phyloP scores from a whole-genome alignment of 768 basidiomycete species.

The Kwoniella sp. region DNA sequence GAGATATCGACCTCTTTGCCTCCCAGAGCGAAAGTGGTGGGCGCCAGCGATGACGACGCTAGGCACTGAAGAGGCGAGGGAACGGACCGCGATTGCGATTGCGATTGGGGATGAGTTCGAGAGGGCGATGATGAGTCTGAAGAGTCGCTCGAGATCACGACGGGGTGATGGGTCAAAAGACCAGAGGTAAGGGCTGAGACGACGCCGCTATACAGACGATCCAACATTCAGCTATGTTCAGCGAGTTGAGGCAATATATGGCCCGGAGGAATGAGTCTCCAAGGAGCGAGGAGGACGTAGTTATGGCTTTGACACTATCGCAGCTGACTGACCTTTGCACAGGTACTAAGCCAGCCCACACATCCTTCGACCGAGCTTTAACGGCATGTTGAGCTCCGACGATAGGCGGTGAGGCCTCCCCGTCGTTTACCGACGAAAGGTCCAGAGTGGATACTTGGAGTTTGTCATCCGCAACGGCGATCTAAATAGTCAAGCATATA shows the following conservation, averaged over 20 bases:
- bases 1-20: slow-evolving; percentile 55
- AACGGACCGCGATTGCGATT: slow-evolving; percentile 14
- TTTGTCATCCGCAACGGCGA: slow-evolving; percentile 40
- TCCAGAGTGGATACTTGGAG: slow-evolving; percentile 37
- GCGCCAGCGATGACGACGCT: slow-evolving; percentile 23
- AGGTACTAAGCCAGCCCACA: slow-evolving; percentile 46
- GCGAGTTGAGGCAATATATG: no score
- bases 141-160: background rate
- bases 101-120: background rate
- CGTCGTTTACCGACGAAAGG: slow-evolving; percentile 18
- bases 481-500: slow-evolving; percentile 5
- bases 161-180: slow-evolving; percentile 19
- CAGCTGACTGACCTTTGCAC: slow-evolving; percentile 33
- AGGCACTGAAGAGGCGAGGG: slow-evolving; percentile 36
- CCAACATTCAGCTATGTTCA: no score
- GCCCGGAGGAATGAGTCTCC: no score
- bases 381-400: slow-evolving; percentile 39
- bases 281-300: no score
- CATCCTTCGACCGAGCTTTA: slow-evolving; percentile 29
- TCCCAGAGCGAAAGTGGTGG: slow-evolving; percentile 42
- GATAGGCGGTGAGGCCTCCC: slow-evolving; percentile 32
- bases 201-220: slow-evolving; percentile 35
- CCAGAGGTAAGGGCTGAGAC: slow-evolving; percentile 35
- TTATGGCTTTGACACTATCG: background rate
- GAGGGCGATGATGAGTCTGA: background rate